Base-by-base conservation (phyloP, 441 rosid species). In the Pelargonium myrrhifolium region DNA sequence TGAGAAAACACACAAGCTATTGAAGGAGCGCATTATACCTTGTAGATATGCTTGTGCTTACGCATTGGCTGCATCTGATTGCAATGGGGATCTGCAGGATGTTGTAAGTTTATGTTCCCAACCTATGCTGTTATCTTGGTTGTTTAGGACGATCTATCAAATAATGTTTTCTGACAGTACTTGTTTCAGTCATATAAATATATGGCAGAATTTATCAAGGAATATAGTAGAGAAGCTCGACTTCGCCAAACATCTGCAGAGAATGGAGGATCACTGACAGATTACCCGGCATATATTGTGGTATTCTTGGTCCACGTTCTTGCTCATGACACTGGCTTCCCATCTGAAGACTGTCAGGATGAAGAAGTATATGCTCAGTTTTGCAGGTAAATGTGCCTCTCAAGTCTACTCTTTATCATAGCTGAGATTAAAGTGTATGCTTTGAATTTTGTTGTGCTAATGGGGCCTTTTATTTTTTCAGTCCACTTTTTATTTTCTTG, bases 261-360 rank as follows among this genome's bases (percentile, higher is more conserved):
- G 67, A 69, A 79, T 76, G 84, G 84, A 75, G 85, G 71, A 45
- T 73, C 89, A 37, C 61, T 79, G 74, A 77, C 87, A 75, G 87
- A 83, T 60, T 80, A 73, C 75, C 97, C 99, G 58, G 89, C 86
- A 42, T 92, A 89, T 68, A 72, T 84, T 56, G 86, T 90, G 74
- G 89, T 88, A 26, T 89, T 78, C 85, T 85, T 94, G 79, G 78
- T 94, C 74, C 89, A 94, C 78, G 79, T 90, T 80, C 96, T 94
- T 75, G 96, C 90, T 43, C 97, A 89, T 71, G 92, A 86, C 65
- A 66, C 74, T 42, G 81, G 67, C 62, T 94, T 88, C 79, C 98
- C 96, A 68, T 76, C 83, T 47, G 85, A 88, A 69, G 86, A 79
- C 63, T 88, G 87, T 79, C 76, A 67, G 78, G 98, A 89, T 62